phyloP scores from a whole-genome alignment of 257 asterid genomes.

The Petrea volubilis region DNA sequence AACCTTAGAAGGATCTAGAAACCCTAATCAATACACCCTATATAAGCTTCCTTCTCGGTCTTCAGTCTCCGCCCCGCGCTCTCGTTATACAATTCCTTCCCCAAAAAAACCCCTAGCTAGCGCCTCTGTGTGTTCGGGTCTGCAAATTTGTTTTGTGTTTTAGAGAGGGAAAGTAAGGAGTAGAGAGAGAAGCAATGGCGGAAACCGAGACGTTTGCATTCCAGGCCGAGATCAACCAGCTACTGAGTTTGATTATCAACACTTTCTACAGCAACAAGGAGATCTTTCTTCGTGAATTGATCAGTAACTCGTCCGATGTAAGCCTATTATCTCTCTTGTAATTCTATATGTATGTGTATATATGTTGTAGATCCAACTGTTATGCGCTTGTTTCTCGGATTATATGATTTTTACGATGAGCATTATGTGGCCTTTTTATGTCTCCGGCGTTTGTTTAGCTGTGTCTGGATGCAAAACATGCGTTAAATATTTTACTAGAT shows the following conservation, averaged over 20 bases:
- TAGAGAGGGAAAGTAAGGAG: background rate
- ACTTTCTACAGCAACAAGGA: slow-evolving; percentile 80
- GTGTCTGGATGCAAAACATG: background rate
- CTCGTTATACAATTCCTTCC: background rate
- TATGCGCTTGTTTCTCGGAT: background rate
- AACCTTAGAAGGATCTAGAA: slow-evolving; percentile 30
- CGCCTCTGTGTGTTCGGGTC: background rate
- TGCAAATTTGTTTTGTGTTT: background rate
- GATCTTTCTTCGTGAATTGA: slow-evolving; percentile 69
- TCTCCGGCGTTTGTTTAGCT: background rate
- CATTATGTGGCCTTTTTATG: background rate
- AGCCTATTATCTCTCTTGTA: slow-evolving; percentile 2
- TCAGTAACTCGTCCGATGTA: slow-evolving; percentile 73
- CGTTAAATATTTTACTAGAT: background rate
- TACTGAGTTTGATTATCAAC: slow-evolving; percentile 64
- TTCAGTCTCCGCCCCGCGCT: background rate
- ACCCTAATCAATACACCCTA: slow-evolving; percentile 8
- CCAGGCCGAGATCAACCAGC: slow-evolving; percentile 80
- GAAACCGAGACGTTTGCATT: slow-evolving; percentile 73
- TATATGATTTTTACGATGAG: background rate
- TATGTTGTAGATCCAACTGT: background rate
- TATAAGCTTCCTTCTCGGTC: background rate
- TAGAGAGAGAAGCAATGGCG: slow-evolving; percentile 34
- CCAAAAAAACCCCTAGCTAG: background rate
- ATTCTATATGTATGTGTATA: background rate